Conservation (phyloP, 208 protist genomes). For the Leishmania tarentolae region DNA sequence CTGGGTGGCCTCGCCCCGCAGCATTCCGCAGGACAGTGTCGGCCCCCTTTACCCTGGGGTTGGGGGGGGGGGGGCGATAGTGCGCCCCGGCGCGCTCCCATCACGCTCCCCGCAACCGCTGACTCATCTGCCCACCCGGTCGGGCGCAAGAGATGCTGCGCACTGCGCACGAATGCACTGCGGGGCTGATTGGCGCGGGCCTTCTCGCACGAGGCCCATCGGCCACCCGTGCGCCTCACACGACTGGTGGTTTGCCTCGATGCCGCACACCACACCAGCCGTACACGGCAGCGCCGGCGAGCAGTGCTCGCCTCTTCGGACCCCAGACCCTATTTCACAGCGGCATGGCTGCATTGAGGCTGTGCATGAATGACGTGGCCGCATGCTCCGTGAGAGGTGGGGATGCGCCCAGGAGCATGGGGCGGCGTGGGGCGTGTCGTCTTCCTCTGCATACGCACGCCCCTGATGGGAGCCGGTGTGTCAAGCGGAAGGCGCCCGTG, state of each 20-base stretch:
- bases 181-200: neutral
- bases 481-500: neutral
- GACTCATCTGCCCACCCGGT: neutral
- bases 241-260: neutral
- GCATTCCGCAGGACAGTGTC: neutral
- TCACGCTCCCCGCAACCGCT: neutral
- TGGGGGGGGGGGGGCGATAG: neutral
- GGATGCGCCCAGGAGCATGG: neutral
- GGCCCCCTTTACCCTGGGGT: neutral
- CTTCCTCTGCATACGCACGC: neutral
- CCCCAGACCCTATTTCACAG: neutral
- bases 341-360: neutral
- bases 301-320: neutral
- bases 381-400: neutral
- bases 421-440: neutral
- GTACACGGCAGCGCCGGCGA: neutral
- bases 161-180: neutral
- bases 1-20: neutral
- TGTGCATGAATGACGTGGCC: neutral
- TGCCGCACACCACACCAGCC: neutral
- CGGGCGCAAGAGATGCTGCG: neutral
- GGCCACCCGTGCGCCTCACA: neutral
- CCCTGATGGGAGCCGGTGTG: neutral
- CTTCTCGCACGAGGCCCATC: neutral
- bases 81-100: neutral